Base-by-base conservation (phyloP, 495 filamentous ascomycete genomes). In the Viridothelium virens region DNA sequence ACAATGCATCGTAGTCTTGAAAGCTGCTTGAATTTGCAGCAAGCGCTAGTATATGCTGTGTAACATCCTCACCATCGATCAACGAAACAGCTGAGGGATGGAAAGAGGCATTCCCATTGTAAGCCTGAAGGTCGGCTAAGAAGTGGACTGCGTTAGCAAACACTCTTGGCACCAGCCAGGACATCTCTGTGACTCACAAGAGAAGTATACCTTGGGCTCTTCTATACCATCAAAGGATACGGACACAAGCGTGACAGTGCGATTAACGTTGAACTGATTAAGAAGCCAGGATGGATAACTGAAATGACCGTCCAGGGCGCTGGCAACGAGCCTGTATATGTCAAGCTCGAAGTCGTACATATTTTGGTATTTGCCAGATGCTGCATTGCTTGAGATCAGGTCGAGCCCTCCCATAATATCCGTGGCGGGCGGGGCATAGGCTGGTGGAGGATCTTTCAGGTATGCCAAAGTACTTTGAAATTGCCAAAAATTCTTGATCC, bases 321-420 rank as follows among this genome's bases (percentile, higher is more conserved):
- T 75, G 6, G 62, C 53, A n/a, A 82, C 69, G 4, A 81, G 71
- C 7, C 72, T 63, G 34, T 70, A 67, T 16, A 84, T 72, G 9
- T 79, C 78, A 9, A 77, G 56, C 34, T 83, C 80, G 68, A 84
- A 83, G 4, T 84, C 79, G 64, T 78, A 84, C 67, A 85, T 81
- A 61, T 74, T 82, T 16, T 66, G 70, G 66, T 77, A 85, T 12
- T 63, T 68, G 9, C 64, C 53, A 25, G 18, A 14, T 5, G 61
- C 10, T 12, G 65, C 61, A 3, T 53, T 75, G 5, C 62, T 63
- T 9, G 67, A 50, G 63, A 82, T 78, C 5, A 68, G 66, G 63
- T 79, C 74, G 3, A 81, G 69, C 2, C 71, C 73, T n/a, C 68
- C 76, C 11, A 75, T 47, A 59, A 83, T 71, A 62, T 83, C 80